Evolutionary conservation across 495 filamentous ascomycete genomes (phyloP), one percentile per base, ranked within the genome.

Genomic region (Talaromyces stipitatus): DNA sequence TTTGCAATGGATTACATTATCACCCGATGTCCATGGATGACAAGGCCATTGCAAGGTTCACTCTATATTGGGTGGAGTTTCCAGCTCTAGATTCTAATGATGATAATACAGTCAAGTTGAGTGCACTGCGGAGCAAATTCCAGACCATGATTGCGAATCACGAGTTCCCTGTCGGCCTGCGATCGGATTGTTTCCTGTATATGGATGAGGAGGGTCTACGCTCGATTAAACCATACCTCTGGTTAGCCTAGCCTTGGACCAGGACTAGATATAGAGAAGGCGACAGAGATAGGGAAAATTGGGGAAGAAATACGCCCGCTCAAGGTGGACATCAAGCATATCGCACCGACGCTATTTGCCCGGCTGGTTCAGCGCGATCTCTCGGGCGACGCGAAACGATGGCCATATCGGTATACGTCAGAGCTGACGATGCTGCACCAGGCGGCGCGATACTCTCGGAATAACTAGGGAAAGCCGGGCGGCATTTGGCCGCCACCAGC

Each of bases 291-390:
- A 23, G 41, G 18, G 22, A 16, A 10, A 14, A 23, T 16, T 14
- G 16, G 22, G 18, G 41, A 22, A 46, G 18, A 46, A 23, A 46
- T 12, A 24, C n/a, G 18, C 6, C 46, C 59, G 22, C 55, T 58
- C 12, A 61, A 58, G 33, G 51, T 61, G 32, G 48, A 54, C 36
- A 61, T 61, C 41, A 61, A 61, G 51, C 59, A 61, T 55, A 61
- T 58, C 22, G 55, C 55, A 16, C 59, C 56, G 50, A 58, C 59
- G 26, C 46, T 61, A 14, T 61, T 61, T 55, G 56, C 59, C 5
- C 33, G 59, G 24, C 50, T 61, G 8, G 30, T 51, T 27, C 56
- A 61, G 50, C 59, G 59, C 8, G 59, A 61, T 51, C 51, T 61
- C 28, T 28, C 50, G 10, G 55, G 41, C 24, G 55, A 58, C 18